A percentile compares a stretch with the other conserved stretches of the same genome.
Conservation (phyloP, 352 stramenopile genomes). For the Elongisporangium prolatum region DNA sequence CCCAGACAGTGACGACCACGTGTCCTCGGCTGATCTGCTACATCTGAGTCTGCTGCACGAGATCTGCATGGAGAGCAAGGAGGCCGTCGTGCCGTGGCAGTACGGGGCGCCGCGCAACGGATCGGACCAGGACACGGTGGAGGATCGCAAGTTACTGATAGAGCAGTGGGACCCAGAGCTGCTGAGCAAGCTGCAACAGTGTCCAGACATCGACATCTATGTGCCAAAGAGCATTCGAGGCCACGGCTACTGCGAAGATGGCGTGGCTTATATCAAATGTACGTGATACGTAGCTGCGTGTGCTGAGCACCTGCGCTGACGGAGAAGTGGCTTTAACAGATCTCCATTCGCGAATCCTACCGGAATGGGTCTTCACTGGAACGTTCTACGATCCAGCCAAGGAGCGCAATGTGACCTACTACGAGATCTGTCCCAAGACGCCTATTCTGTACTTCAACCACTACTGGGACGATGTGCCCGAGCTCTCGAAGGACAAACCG, state of each 20-base stretch:
- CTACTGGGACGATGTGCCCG: slow-evolving; percentile 28
- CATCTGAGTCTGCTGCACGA: slow-evolving; percentile 50
- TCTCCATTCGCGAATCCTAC: neutral
- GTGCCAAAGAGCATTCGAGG: slow-evolving; percentile 25
- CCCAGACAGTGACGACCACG: slow-evolving; percentile 7
- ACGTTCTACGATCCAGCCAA: neutral
- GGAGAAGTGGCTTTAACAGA: slow-evolving; percentile 25
- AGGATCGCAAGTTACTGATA: neutral
- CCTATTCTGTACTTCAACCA: slow-evolving; percentile 58
- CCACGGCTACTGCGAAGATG: slow-evolving; percentile 54
- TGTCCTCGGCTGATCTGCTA: slow-evolving; percentile 25
- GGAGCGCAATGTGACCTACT: slow-evolving; percentile 22
- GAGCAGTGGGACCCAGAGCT: neutral
- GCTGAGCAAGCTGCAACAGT: slow-evolving; percentile 4
- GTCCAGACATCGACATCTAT: slow-evolving; percentile 12
- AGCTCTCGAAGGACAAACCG: slow-evolving; percentile 14
- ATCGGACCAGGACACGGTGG: neutral
- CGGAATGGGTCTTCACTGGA: neutral
- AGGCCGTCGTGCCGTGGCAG: slow-evolving; percentile 46
- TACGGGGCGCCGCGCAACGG: slow-evolving; percentile 18
- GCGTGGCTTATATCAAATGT: slow-evolving; percentile 43
- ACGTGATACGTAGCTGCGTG: slow-evolving; percentile 18
- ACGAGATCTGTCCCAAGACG: slow-evolving; percentile 49
- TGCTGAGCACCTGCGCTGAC: slow-evolving; percentile 55
- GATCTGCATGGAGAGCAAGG: slow-evolving; percentile 33